These are phyloP conservation scores for Stachybotrys echinatus DNA, from an alignment of 2,329 filamentous ascomycete genomes.

Conservation along the genomic window DNA sequence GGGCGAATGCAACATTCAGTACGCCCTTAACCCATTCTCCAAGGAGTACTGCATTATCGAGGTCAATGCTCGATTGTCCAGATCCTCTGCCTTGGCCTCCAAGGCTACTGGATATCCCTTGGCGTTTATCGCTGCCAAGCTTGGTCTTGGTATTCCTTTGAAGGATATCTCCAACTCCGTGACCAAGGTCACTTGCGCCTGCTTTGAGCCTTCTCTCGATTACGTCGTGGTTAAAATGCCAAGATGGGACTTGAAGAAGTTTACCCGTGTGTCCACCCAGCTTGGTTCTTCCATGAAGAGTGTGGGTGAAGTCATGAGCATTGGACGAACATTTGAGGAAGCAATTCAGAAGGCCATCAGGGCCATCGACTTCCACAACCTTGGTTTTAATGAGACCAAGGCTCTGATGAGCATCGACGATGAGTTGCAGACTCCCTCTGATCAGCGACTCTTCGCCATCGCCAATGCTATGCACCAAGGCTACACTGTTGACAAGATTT, in stretches of 20 bases:
- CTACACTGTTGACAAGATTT: slow-evolving; percentile 94
- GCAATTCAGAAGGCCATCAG: slow-evolving; percentile 98
- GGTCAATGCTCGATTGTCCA: slow-evolving; percentile 92
- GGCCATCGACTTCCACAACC: slow-evolving; percentile 89
- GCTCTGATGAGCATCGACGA: slow-evolving; percentile 94
- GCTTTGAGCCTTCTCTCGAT: slow-evolving; percentile 96
- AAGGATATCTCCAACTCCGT: slow-evolving; percentile 97
- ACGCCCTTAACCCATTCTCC: slow-evolving; percentile 91
- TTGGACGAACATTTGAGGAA: slow-evolving; percentile 94
- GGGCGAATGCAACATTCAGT: slow-evolving; percentile 98
- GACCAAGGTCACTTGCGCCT: slow-evolving; percentile 91
- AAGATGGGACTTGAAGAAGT: slow-evolving; percentile 98
- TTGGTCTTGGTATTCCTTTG: slow-evolving; percentile 88
- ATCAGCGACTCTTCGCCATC: slow-evolving; percentile 95
- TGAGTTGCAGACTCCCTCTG: slow-evolving; percentile 93
- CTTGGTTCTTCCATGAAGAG: slow-evolving; percentile 99
- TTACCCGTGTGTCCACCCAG: slow-evolving; percentile 91
- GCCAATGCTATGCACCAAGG: slow-evolving; percentile 95
- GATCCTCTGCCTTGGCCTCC: slow-evolving; percentile 91
- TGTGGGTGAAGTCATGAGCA: slow-evolving; percentile 98
- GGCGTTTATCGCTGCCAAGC: slow-evolving; percentile 93
- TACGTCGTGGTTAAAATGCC: slow-evolving; percentile 99
- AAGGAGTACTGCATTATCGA: slow-evolving; percentile 98
- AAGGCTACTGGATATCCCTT: slow-evolving; percentile 96
- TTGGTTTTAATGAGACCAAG: slow-evolving; percentile 88